phyloP scores from a whole-genome alignment of 768 basidiomycete genomes.

The Pisolithus tinctorius region DNA sequence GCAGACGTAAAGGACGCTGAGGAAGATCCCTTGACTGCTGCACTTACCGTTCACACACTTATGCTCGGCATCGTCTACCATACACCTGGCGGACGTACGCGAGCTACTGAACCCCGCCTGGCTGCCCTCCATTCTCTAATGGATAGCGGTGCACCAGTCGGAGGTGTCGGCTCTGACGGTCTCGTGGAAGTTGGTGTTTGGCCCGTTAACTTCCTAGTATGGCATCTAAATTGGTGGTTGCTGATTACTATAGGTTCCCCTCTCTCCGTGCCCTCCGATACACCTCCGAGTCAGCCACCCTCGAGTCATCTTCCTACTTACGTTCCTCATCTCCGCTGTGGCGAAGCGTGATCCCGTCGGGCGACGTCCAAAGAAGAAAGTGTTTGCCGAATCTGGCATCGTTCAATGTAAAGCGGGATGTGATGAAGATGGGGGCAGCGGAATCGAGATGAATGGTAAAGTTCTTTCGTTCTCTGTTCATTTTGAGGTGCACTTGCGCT shows the following conservation, averaged over 20 bases:
- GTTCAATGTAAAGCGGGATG: conserved; percentile 38
- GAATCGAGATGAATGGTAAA: conserved; percentile 11
- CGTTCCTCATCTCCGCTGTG: conserved; percentile 58
- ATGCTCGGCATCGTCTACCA: conserved; percentile 55
- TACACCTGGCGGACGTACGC: conserved; percentile 50
- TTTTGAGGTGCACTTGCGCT: not conserved
- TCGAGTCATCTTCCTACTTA: conserved; percentile 53
- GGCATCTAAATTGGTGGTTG: conserved; percentile 1
- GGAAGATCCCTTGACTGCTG: conserved; percentile 26
- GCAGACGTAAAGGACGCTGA: not conserved
- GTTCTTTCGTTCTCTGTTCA: not conserved
- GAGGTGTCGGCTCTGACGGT: conserved; percentile 30
- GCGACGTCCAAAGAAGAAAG: conserved; percentile 62
- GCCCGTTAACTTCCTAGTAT: conserved; percentile 15
- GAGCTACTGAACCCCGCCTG: conserved; percentile 44
- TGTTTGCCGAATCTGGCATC: conserved; percentile 63
- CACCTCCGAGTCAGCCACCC: conserved; percentile 62
- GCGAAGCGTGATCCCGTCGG: conserved; percentile 72
- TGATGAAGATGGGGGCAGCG: conserved; percentile 19
- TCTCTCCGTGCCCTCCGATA: conserved; percentile 38
- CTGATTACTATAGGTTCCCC: conserved; percentile 14
- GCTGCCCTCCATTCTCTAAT: conserved; percentile 58
- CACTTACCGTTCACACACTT: conserved; percentile 52
- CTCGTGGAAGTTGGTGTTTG: conserved; percentile 29
- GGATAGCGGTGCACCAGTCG: conserved; percentile 47